phyloP scores from a whole-genome alignment of 2,329 filamentous ascomycete species.

The Hypoxylon sp. region DNA sequence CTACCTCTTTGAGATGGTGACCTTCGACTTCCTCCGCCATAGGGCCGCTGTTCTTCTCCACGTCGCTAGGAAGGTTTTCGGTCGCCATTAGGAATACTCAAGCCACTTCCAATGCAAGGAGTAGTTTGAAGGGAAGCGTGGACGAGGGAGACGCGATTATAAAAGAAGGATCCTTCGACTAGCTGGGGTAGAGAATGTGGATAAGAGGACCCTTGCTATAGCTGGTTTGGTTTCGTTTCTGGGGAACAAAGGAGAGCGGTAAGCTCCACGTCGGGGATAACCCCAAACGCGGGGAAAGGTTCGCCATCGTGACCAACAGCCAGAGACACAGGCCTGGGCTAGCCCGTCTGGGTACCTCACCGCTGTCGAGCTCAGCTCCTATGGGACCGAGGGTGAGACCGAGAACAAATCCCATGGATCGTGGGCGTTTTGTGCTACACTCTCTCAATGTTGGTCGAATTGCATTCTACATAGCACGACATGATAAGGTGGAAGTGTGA shows the following conservation, averaged over 20 bases:
- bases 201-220: conserved; percentile 27
- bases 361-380: conserved; percentile 13
- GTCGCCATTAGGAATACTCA: conserved; percentile 45
- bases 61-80: conserved; percentile 39
- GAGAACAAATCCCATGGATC: conserved; percentile 15
- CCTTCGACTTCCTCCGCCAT: conserved; percentile 46
- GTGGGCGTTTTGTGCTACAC: conserved; percentile 30
- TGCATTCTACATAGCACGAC: conserved; percentile 14
- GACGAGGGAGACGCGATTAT: conserved; percentile 16
- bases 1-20: conserved; percentile 38
- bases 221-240: conserved; percentile 2
- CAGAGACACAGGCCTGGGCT: conserved; percentile 16
- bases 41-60: conserved; percentile 48
- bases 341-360: conserved; percentile 13
- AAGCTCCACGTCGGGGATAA: conserved; percentile 23
- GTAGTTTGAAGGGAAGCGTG: conserved; percentile 5
- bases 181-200: conserved; percentile 14
- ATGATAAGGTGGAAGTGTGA: conserved; percentile 11
- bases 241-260: conserved; percentile 31
- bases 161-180: conserved; percentile 26
- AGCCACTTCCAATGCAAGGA: conserved; percentile 11
- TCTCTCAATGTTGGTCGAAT: conserved; percentile 19
- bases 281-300: conserved; percentile 39
- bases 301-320: conserved; percentile 39
- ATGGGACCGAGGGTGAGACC: conserved; percentile 28